Evolutionary conservation across 2,329 filamentous ascomycete genomes (phyloP).

Genomic region (Orbilia ellipsospora): DNA sequence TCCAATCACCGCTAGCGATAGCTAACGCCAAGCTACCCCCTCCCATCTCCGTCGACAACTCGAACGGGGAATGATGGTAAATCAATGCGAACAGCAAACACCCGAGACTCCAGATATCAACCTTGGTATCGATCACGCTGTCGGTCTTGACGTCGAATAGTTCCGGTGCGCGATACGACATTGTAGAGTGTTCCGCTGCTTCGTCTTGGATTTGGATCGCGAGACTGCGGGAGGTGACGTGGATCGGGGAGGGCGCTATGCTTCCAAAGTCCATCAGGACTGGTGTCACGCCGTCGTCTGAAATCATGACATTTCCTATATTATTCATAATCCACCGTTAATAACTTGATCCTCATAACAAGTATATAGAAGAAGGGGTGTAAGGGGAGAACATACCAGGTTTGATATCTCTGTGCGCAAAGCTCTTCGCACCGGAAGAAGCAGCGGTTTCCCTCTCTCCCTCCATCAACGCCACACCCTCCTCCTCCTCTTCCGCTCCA

Average conservation of each 20-base stretch:
- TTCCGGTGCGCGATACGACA: conserved; percentile 97
- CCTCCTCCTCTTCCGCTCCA: conserved; percentile 54
- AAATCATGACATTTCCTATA: conserved; percentile 94
- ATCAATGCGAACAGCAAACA: conserved; percentile 98
- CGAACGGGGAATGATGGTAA: conserved; percentile 95
- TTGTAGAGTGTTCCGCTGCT: conserved; percentile 95
- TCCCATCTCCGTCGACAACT: conserved; percentile 94
- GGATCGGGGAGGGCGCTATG: conserved; percentile 83
- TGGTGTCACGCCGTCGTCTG: conserved; percentile 84
- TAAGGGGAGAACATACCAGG: conserved; percentile 67
- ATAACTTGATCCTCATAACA: not conserved
- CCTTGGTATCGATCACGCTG: conserved; percentile 90
- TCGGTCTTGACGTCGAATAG: conserved; percentile 98
- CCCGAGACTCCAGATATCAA: conserved; percentile 96
- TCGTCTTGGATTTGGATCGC: conserved; percentile 93
- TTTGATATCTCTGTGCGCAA: conserved; percentile 96
- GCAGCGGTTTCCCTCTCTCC: conserved; percentile 47
- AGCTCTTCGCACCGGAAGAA: conserved; percentile 71
- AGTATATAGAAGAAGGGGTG: not conserved
- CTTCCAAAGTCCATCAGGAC: conserved; percentile 98
- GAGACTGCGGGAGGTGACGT: conserved; percentile 88
- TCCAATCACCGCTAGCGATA: conserved; percentile 83
- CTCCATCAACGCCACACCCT: conserved; percentile 51
- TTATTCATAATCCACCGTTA: not conserved
- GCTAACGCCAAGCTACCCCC: conserved; percentile 77